Evolutionary conservation across 768 basidiomycete genomes (phyloP), one percentile per base, ranked within the genome.

Genomic region (Mycena venus): DNA sequence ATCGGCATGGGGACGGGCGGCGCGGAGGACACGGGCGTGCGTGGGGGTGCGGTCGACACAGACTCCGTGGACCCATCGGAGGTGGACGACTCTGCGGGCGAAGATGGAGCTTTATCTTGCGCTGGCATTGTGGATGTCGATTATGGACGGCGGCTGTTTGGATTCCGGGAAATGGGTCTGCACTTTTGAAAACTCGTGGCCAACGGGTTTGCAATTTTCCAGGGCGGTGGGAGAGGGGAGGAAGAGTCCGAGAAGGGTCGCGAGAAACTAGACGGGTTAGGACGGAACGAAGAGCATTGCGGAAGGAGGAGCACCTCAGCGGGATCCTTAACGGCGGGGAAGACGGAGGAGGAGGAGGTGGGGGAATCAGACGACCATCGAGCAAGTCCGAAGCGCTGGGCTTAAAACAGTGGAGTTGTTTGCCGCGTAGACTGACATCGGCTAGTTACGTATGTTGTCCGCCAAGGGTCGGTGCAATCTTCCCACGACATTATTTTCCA

Each of bases 171-270:
- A 81, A 77, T 25, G 36, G 25, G 11, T 10, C 32, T n/a, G n/a
- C n/a, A n/a, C n/a, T n/a, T n/a, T n/a, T n/a, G n/a, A n/a, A n/a
- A n/a, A n/a, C n/a, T n/a, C n/a, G 21, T 17, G 72, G 72, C 74
- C 72, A 66, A 60, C 65, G 36, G 63, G 71, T 66, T 55, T 82
- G 23, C 53, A 49, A 11, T n/a, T n/a, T n/a, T n/a, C n/a, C n/a
- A n/a, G n/a, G 56, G 15, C 19, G 47, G 58, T 85, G 88, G 88
- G 77, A 73, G n/a, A n/a, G n/a, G n/a, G n/a, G n/a, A n/a, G 72
- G 80, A 83, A 86, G 90, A 84, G 83, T 86, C 87, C 89, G 90
- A 85, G 88, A 91, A 90, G 90, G 90, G 90, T 90, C 90, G 90
- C 90, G 90, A 90, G 90, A 85, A 21, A 47, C 70, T 71, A 15